Conservation (phyloP, 2,329 filamentous ascomycete species). For the Neodidymelliopsis sp. region DNA sequence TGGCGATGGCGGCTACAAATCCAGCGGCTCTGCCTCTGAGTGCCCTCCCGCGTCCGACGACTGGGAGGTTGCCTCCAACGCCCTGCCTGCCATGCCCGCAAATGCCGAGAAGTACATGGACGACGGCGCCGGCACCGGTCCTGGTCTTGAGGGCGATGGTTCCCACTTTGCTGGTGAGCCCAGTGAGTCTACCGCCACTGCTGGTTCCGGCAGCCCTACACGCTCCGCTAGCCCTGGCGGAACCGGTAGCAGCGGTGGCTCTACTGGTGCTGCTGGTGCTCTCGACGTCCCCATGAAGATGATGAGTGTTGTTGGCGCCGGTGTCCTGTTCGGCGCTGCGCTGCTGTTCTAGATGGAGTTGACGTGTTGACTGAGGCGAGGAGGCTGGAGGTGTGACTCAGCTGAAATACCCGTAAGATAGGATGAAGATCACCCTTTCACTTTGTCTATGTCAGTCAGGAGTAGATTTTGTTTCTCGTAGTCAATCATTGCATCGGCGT, state of each 20-base stretch:
- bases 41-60: slow-evolving; percentile 63
- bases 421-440: no score
- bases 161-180: slow-evolving; percentile 43
- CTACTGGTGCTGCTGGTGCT: slow-evolving; percentile 30
- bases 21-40: slow-evolving; percentile 58
- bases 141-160: slow-evolving; percentile 62
- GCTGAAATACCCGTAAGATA: slow-evolving; percentile 18
- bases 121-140: slow-evolving; percentile 63
- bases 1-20: slow-evolving; percentile 66
- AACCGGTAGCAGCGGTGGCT: slow-evolving; percentile 11
- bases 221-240: slow-evolving; percentile 28
- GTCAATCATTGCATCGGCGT: neutral
- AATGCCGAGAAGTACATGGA: slow-evolving; percentile 64
- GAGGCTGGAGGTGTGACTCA: neutral
- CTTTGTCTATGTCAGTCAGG: no score
- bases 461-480: no score
- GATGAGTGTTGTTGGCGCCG: slow-evolving; percentile 40
- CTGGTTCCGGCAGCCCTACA: slow-evolving; percentile 40
- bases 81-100: slow-evolving; percentile 65
- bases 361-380: neutral
- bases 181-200: slow-evolving; percentile 36
- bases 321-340: slow-evolving; percentile 42
- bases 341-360: slow-evolving; percentile 37
- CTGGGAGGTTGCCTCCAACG: slow-evolving; percentile 62
- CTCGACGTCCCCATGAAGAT: slow-evolving; percentile 41